These are phyloP conservation scores for Arabidopsis lyrata DNA, from an alignment of 441 rosid genomes.

Conservation along the genomic window DNA sequence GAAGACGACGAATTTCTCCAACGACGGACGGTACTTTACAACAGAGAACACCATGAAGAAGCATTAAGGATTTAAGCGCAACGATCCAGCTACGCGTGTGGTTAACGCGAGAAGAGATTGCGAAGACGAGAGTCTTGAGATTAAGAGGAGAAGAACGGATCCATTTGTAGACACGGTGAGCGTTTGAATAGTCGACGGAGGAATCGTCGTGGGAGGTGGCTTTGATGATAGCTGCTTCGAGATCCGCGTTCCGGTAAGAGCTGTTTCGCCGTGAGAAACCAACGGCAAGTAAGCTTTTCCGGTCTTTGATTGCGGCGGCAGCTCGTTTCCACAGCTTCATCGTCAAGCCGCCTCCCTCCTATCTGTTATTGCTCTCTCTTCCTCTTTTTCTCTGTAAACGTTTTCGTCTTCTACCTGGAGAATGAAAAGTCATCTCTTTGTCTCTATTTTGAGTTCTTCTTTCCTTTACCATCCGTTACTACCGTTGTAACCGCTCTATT, in stretches of 20 bases:
- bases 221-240: constrained; percentile 70
- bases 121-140: constrained; percentile 58
- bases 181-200: constrained; percentile 62
- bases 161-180: constrained; percentile 70
- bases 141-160: constrained; percentile 64
- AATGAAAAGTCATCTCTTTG: constrained; percentile 12
- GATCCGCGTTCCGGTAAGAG: constrained; percentile 54
- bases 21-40: constrained; percentile 55
- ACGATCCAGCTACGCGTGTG: constrained; percentile 75
- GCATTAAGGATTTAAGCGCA: constrained; percentile 73
- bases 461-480: constrained; percentile 30
- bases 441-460: constrained; percentile 40
- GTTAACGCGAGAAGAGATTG: constrained; percentile 57
- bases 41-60: constrained; percentile 76
- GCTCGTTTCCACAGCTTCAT: constrained; percentile 79
- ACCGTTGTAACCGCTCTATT: constrained; percentile 43
- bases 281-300: constrained; percentile 58
- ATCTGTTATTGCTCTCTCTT: background rate
- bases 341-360: constrained; percentile 12
- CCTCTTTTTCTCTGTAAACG: constrained; percentile 7
- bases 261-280: constrained; percentile 42
- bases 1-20: constrained; percentile 57
- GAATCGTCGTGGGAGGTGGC: constrained; percentile 80
- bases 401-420: constrained; percentile 7
- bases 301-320: constrained; percentile 74